Conservation (phyloP, 1,284 basidiomycete species). For the Ganoderma sinense region DNA sequence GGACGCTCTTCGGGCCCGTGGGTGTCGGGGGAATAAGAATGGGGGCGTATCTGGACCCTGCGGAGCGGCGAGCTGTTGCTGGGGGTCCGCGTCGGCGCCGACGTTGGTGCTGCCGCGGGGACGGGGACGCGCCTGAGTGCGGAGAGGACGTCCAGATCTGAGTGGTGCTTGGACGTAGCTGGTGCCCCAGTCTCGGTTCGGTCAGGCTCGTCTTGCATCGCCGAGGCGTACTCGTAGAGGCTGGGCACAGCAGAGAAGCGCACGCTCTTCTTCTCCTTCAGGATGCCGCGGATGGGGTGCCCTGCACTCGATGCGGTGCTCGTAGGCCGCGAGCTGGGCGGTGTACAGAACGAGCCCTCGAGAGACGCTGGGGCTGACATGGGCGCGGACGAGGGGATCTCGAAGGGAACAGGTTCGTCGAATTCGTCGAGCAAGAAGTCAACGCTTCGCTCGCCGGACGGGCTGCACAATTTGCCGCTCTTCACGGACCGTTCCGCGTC, state of each 20-base stretch:
- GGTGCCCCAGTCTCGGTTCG: neutral
- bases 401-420: conserved; percentile 37
- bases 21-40: conserved; percentile 13
- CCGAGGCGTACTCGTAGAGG: conserved; percentile 31
- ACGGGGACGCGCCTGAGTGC: conserved; percentile 9
- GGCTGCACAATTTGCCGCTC: conserved; percentile 18
- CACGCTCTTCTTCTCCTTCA: conserved; percentile 46
- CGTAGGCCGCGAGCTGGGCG: conserved; percentile 28
- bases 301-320: conserved; percentile 34
- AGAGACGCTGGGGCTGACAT: neutral
- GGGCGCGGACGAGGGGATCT: conserved; percentile 20
- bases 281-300: conserved; percentile 40
- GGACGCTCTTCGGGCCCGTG: neutral
- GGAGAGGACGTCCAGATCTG: conserved; percentile 7
- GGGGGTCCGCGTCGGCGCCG: neutral
- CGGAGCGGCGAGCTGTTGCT: conserved; percentile 27
- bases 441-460: conserved; percentile 17
- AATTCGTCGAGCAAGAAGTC: conserved; percentile 17
- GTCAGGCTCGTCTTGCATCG: neutral
- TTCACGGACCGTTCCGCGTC: conserved; percentile 11
- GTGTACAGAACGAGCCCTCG: conserved; percentile 23
- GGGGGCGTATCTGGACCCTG: conserved; percentile 9
- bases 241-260: conserved; percentile 42
- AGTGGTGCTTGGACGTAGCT: conserved; percentile 5
- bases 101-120: neutral